Percentiles rank a stretch among this genome's conserved stretches.
phyloP scores from a whole-genome alignment of 352 stramenopile genomes.

The Phytophthora niederhauseri region DNA sequence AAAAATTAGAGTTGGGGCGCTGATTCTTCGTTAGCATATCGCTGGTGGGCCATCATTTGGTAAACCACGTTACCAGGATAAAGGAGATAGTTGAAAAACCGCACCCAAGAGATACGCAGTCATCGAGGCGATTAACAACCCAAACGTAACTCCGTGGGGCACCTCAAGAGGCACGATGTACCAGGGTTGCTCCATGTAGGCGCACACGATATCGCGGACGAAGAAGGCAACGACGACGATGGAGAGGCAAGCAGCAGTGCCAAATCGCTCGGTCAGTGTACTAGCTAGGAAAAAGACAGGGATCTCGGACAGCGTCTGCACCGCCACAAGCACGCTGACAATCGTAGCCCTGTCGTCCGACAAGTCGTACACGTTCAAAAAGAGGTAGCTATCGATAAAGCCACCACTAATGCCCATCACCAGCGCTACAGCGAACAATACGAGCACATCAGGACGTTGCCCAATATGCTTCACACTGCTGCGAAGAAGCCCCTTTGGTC shows the following conservation, averaged over 20 bases:
- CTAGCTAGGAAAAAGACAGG: constrained; percentile 62
- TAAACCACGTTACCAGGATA: no score
- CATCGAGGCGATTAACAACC: constrained; percentile 45
- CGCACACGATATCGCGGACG: constrained; percentile 56
- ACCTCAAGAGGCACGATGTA: constrained; percentile 59
- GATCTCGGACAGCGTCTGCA: constrained; percentile 62
- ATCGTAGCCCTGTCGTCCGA: constrained; percentile 46
- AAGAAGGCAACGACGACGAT: constrained; percentile 57
- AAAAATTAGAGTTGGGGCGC: no score
- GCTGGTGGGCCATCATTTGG: no score
- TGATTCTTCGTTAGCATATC: no score
- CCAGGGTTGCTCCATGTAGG: constrained; percentile 61
- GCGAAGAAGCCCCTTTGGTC: constrained; percentile 30
- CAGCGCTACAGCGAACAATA: constrained; percentile 51
- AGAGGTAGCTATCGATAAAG: constrained; percentile 60
- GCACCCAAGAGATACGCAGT: constrained; percentile 71
- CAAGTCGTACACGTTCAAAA: constrained; percentile 62
- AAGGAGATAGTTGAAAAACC: no score
- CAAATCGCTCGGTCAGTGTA: constrained; percentile 48
- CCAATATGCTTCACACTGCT: constrained; percentile 39
- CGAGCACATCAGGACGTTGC: constrained; percentile 36
- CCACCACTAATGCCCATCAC: constrained; percentile 57
- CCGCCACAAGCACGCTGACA: constrained; percentile 57
- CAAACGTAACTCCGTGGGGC: constrained; percentile 61
- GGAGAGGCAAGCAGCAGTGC: constrained; percentile 45